Evolutionary conservation across 257 asterid genomes (phyloP), one percentile per base, ranked within the genome.

Genomic region (Ehretia macrophylla): DNA sequence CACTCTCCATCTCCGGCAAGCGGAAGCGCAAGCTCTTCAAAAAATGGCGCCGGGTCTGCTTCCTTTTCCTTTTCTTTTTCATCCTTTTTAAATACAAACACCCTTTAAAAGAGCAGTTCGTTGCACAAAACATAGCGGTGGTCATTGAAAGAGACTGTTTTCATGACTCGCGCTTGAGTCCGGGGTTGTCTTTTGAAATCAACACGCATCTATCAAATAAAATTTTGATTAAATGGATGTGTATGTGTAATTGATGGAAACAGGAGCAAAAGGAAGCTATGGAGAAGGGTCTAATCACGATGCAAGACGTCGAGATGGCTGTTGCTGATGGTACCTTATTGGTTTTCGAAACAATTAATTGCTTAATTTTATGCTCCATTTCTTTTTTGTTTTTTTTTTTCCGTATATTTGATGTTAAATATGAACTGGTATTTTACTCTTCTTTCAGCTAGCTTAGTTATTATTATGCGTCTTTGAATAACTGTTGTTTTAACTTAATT

Each of bases 281-380:
- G 32, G 83, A 71, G 14, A 79, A 80, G 67, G 95, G 95, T 1
- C 57, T 86, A 21, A 80, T 83, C 54, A 72, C 97, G 5, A 81
- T 88, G 94, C 63, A 82, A 62, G 97, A 88, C 68, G 84, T 88
- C 18, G 87, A 88, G 83, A 88, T 85, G 95, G 85, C 94, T 18
- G 75, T 55, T 23, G 84, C 87, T 62, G 85, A 79, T 57, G 86
- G 79, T 71, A 64, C 42, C 58, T 17, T 35, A 18, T 46, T 38
- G 35, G 12, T 42, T 42, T 42, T 42, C 11, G 35, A 6, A 27
- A 27, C 35, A 27, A 1, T 27, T 27, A 1, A 27, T n/a, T n/a
- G n/a, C n/a, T n/a, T n/a, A n/a, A n/a, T n/a, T 38, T 38, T 6
- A 38, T 38, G 44, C 53, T 47, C 37, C 5, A 40, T 50, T 23